phyloP scores from a whole-genome alignment of 441 rosid species.

The Adansonia rubrostipa region DNA sequence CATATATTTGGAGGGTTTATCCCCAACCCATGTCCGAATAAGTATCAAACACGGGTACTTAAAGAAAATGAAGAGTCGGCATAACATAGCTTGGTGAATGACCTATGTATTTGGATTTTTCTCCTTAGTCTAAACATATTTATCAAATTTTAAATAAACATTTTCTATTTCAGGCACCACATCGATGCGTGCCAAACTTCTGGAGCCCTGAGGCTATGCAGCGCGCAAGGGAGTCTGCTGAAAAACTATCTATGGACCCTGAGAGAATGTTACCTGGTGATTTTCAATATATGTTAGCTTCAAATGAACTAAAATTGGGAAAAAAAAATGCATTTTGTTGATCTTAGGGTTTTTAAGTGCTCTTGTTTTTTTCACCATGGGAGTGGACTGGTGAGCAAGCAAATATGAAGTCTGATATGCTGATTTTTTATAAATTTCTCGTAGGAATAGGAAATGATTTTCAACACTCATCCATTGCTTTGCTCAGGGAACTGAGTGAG shows the following conservation, averaged over 20 bases:
- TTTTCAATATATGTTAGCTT: constrained; percentile 1
- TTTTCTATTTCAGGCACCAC: constrained; percentile 22
- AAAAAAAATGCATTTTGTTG: background rate
- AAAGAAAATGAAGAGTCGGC: no score
- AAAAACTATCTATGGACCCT: background rate
- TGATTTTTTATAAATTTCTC: constrained; percentile 2
- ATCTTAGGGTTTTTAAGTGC: background rate
- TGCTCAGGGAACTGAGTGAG: background rate
- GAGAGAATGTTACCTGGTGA: constrained; percentile 4
- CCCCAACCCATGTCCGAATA: no score
- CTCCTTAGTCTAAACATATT: background rate
- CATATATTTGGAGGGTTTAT: no score
- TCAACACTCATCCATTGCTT: background rate
- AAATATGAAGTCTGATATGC: background rate
- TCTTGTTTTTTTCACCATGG: background rate
- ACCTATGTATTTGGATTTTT: background rate
- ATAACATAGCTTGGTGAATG: background rate
- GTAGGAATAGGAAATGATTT: background rate
- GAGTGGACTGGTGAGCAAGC: background rate
- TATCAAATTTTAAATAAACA: background rate
- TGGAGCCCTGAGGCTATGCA: background rate
- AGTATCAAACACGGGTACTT: no score
- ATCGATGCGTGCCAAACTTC: background rate
- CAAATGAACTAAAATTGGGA: background rate
- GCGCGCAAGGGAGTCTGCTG: background rate